Base-by-base conservation (phyloP, 108 stramenopile genomes). In the Nitzschia sp. region DNA sequence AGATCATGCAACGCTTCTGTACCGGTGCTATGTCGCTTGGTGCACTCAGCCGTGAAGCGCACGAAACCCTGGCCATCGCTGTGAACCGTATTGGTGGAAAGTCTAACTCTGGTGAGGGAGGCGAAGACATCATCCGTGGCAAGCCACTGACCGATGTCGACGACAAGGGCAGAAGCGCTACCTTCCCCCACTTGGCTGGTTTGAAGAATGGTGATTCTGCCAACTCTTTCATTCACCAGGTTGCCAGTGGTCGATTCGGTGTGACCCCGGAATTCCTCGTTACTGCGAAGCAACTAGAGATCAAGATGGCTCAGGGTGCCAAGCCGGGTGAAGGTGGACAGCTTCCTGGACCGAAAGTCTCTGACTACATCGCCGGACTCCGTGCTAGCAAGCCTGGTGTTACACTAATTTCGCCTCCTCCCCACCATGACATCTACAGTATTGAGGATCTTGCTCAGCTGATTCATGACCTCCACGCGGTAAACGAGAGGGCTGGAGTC, bases 251-350 rank as follows among this genome's bases (percentile, higher is more conserved):
- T 27, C 83, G 96, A 36, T 97, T 97, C 66, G 96, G 96, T 58
- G 96, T 97, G 29, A 97, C 96, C 17, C 88, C 96, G 6, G 79
- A 94, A 76, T 97, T 94, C 76, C 74, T 97, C 48, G 90, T 88
- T 32, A 94, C 95, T 21, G 92, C 95, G 9, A 94, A 94, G 61
- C 90, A 96, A 63, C 69, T 97, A 35, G 92, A 97, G 76, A 96
- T 97, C 72, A 97, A 97, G 80, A 96, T 97, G 87, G 96, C 96
- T 15, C 96, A 97, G 76, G 96, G 96, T 41, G 93, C 95, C 58
- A 97, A 97, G 85, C 96, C 96, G 35, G 96, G 96, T 26, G 96
- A 97, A 76, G 96, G 96, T 30, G 96, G 97, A 30, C 91, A 97
- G 62, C 87, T 97, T 36, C 97, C 97, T 11, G 95, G 95, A 33